Conservation (phyloP, 2,329 filamentous ascomycete species). For the Fusarium zealandicum region DNA sequence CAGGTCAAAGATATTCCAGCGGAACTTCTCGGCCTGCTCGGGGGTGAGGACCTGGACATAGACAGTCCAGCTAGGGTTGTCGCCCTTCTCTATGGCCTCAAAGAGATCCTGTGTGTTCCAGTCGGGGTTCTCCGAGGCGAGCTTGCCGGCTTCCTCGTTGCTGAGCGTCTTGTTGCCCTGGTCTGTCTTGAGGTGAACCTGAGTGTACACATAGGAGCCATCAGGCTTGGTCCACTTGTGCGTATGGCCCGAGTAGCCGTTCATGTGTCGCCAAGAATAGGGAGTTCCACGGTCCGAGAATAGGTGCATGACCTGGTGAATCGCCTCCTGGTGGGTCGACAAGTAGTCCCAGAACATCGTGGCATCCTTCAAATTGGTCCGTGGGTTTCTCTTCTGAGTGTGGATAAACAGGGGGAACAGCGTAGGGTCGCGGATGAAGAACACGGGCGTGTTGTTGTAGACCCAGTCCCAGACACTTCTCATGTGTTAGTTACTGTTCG, state of each 20-base stretch:
- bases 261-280: slow-evolving; percentile 70
- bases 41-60: slow-evolving; percentile 71
- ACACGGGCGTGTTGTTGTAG: slow-evolving; percentile 78
- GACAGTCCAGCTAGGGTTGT: slow-evolving; percentile 69
- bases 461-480: slow-evolving; percentile 66
- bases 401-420: slow-evolving; percentile 81
- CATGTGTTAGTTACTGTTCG: neutral
- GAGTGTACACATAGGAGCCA: slow-evolving; percentile 70
- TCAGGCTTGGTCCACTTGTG: slow-evolving; percentile 72
- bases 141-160: slow-evolving; percentile 61
- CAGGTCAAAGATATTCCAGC: slow-evolving; percentile 73
- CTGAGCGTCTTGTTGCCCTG: slow-evolving; percentile 68
- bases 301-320: slow-evolving; percentile 59
- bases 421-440: slow-evolving; percentile 77
- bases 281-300: slow-evolving; percentile 73
- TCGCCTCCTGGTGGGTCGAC: slow-evolving; percentile 66
- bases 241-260: slow-evolving; percentile 72
- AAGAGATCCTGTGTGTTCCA: slow-evolving; percentile 70
- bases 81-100: slow-evolving; percentile 65
- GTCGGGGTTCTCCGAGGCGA: slow-evolving; percentile 66
- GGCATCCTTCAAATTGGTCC: slow-evolving; percentile 74
- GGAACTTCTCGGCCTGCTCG: slow-evolving; percentile 67
- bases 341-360: slow-evolving; percentile 63
- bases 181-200: slow-evolving; percentile 69
- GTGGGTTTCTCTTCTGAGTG: slow-evolving; percentile 78